Evolutionary conservation across 345 rosid genomes (phyloP).

Genomic region (Corymbia maculata): DNA sequence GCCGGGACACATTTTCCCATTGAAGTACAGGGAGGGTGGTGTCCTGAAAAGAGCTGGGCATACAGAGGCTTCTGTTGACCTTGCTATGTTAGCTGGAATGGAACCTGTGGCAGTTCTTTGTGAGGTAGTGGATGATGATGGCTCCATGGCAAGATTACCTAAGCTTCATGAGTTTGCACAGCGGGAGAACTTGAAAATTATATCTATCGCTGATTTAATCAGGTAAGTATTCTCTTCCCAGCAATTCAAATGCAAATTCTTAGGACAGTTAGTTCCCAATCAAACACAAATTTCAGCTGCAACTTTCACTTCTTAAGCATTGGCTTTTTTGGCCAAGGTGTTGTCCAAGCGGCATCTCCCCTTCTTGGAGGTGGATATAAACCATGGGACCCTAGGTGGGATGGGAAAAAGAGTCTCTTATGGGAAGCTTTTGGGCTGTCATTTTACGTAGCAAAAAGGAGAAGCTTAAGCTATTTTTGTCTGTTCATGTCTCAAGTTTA

Average conservation of each 20-base stretch:
- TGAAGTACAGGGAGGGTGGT: conserved; percentile 82
- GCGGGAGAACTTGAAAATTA: not conserved
- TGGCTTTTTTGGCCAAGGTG: not conserved
- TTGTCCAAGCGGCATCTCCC: not conserved
- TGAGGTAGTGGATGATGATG: conserved; percentile 17
- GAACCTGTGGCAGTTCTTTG: conserved; percentile 74
- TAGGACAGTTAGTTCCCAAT: not conserved
- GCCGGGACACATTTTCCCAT: conserved; percentile 81
- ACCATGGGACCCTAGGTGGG: not conserved
- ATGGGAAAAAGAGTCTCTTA: not conserved
- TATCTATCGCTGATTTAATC: not conserved
- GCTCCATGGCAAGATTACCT: not conserved
- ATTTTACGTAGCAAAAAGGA: not conserved
- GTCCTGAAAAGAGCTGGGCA: conserved; percentile 65
- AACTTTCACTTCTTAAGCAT: not conserved
- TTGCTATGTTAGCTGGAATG: conserved; percentile 46
- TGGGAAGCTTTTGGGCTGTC: not conserved
- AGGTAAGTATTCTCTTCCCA: not conserved
- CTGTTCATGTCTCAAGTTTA: not conserved
- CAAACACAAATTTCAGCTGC: not conserved
- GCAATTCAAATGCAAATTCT: not conserved
- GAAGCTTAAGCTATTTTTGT: not conserved
- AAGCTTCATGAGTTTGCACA: not conserved
- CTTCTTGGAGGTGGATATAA: not conserved
- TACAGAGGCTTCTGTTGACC: conserved; percentile 92